phyloP scores from a whole-genome alignment of 2,329 filamentous ascomycete species.

The Achaetomium macrosporum region DNA sequence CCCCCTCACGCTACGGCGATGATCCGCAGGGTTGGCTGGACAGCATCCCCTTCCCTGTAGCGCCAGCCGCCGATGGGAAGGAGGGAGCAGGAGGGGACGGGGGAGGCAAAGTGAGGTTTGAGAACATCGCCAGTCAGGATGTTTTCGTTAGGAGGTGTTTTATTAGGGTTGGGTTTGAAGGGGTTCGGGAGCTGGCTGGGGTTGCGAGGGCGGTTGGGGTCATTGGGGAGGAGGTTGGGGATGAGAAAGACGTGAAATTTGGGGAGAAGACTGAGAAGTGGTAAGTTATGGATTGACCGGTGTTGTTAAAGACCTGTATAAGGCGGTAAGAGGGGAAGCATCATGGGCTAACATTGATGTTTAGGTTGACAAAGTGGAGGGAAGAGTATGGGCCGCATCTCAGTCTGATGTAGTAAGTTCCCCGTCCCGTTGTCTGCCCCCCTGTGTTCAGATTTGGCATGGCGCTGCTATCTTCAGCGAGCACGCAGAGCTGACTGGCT shows the following conservation, averaged over 20 bases:
- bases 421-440: not conserved
- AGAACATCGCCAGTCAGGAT: constrained; percentile 24
- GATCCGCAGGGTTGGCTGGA: constrained; percentile 29
- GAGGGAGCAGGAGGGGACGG: not conserved
- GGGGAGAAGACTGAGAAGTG: constrained; percentile 23
- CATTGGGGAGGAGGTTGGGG: constrained; percentile 18
- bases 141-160: constrained; percentile 29
- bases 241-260: constrained; percentile 2
- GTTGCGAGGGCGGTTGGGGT: constrained; percentile 27
- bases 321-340: not conserved
- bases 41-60: constrained; percentile 15
- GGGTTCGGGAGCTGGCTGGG: constrained; percentile 22
- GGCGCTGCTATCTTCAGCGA: not conserved
- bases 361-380: constrained; percentile 24
- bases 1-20: constrained; percentile 20
- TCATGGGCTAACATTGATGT: not conserved
- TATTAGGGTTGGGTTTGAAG: constrained; percentile 23
- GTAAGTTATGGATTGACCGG: constrained; percentile 7
- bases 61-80: not conserved
- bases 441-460: not conserved
- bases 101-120: constrained; percentile 21
- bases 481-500: not conserved
- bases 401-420: constrained; percentile 31
- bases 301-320: no score
- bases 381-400: constrained; percentile 29